Evolutionary conservation across 2,329 filamentous ascomycete species (phyloP), one percentile per base, ranked within the genome.

Genomic region (Ophiocordyceps unilateralis): DNA sequence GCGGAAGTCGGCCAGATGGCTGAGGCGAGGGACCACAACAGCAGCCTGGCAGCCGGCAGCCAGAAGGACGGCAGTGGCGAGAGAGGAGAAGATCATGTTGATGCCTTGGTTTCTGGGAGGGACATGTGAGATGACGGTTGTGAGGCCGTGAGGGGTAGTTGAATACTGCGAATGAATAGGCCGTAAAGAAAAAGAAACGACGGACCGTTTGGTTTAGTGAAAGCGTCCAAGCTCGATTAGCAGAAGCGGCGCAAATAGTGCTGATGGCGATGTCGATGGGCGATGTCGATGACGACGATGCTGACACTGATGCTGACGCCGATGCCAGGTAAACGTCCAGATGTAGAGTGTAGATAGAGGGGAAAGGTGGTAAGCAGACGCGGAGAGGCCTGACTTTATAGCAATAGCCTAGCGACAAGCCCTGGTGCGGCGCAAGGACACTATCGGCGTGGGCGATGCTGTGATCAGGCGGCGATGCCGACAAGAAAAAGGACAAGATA

Each of bases 1-100:
- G 15, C 52, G 52, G 39, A 55, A 54, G 39, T 55, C 50, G 36
- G 46, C 47, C n/a, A 55, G 48, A 38, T 55, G 48, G n/a, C 46
- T 46, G 41, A 49, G 50, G 26, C 51, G 45, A 9, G 47, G 37
- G 43, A 49, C 26, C 43, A 50, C 38, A 37, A 47, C 41, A 28
- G 46, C 49, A 32, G 47, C 50, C 6, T 40, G 42, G 41, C 46
- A 37, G 32, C 44, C 41, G 17, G 44, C 41, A 28, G 45, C 44
- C 11, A 54, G 44, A 19, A 46, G 44, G 11, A 41, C 28, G 24
- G 43, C 43, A 24, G 45, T 41, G n/a, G 43, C 36, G 41, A 50
- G 2, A 19, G 45, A 34, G 37, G 43, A 41, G 42, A 46, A 44
- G 22, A 51, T 44, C 48, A 51, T 49, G 32, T 4, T 17, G 17